A percentile compares a stretch with the other conserved stretches of the same genome.
Conservation (phyloP, 1,139 yeast genomes). For the Kluyveromyces sp. region DNA sequence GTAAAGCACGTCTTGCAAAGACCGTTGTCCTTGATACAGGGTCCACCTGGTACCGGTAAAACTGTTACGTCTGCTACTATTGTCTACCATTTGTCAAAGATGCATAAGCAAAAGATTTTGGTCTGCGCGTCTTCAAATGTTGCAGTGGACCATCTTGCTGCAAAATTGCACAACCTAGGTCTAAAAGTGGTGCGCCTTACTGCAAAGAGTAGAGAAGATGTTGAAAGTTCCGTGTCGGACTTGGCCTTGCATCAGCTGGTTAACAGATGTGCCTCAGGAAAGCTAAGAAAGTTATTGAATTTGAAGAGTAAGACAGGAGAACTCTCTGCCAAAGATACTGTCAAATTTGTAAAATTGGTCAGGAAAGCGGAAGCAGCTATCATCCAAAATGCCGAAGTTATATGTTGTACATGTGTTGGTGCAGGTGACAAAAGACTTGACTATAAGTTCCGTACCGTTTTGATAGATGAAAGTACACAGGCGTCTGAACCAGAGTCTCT, state of each 20-base stretch:
- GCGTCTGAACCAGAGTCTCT: conserved; percentile 89
- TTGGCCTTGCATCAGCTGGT: conserved; percentile 49
- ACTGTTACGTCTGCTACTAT: conserved; percentile 92
- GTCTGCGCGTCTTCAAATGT: conserved; percentile 96
- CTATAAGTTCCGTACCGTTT: conserved; percentile 60
- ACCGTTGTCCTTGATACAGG: conserved; percentile 84
- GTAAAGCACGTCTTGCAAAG: conserved; percentile 62
- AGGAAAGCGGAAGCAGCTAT: conserved; percentile 45
- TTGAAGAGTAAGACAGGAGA: conserved; percentile 67
- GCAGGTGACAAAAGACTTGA: conserved; percentile 71
- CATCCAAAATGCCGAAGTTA: conserved; percentile 62
- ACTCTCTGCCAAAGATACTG: conserved; percentile 49
- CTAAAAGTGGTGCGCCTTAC: conserved; percentile 68
- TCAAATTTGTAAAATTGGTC: conserved; percentile 38
- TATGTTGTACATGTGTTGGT: conserved; percentile 89
- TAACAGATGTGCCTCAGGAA: conserved; percentile 42
- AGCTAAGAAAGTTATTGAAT: conserved; percentile 50
- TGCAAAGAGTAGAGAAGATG: conserved; percentile 76
- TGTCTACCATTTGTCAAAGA: conserved; percentile 62
- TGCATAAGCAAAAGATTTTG: conserved; percentile 53
- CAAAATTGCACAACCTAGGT: conserved; percentile 59
- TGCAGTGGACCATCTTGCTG: conserved; percentile 88
- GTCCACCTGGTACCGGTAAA: conserved; percentile 94
- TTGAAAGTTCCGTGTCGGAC: conserved; percentile 53
- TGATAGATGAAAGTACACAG: conserved; percentile 90